A percentile compares a stretch with the other conserved stretches of the same genome.
These are phyloP conservation scores for Colletotrichum camelliae DNA, from an alignment of 2,329 filamentous ascomycete species.

Conservation along the genomic window DNA sequence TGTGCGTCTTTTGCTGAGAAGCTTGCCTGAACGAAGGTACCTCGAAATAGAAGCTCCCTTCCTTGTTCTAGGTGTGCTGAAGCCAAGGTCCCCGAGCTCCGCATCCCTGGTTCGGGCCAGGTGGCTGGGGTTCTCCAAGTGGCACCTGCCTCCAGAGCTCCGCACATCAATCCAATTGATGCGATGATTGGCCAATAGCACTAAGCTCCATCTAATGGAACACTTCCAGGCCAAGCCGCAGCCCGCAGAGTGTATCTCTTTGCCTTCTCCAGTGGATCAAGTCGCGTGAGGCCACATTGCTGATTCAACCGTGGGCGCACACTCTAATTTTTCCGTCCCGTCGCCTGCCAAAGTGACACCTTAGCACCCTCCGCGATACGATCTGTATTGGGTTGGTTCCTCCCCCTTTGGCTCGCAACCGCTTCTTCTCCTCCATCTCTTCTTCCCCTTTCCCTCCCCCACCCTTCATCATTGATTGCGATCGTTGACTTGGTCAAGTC, in stretches of 20 bases:
- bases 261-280: conserved; percentile 10
- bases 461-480: conserved; percentile 20
- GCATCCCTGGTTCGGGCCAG: background rate
- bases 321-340: conserved; percentile 9
- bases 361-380: background rate
- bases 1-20: background rate
- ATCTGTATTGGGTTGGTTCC: background rate
- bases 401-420: background rate
- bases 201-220: background rate
- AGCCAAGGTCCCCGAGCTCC: background rate
- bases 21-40: background rate
- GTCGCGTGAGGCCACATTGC: conserved; percentile 21
- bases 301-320: background rate
- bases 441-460: background rate
- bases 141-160: background rate
- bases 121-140: conserved; percentile 10
- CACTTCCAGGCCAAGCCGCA: background rate
- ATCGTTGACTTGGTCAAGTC: conserved; percentile 33
- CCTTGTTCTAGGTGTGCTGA: background rate
- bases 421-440: background rate
- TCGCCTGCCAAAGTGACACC: conserved; percentile 4
- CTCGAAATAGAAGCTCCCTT: background rate
- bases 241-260: background rate
- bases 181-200: background rate
- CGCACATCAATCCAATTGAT: background rate